Base-by-base conservation (phyloP, 2,329 filamentous ascomycete genomes). In the Myriosclerotinia duriaeana region DNA sequence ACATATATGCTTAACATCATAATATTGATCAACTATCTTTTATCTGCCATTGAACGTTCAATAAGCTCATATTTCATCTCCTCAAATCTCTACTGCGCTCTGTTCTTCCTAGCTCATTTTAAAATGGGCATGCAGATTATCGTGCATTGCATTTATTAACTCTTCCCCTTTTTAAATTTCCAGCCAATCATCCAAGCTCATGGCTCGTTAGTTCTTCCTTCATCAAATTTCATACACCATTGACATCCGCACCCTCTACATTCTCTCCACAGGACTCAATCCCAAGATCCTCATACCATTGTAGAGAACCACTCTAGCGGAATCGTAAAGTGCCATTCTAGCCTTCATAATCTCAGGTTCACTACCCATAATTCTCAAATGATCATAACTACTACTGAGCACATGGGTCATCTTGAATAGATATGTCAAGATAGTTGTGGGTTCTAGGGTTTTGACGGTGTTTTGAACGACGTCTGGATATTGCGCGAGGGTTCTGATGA, bases 351-450 rank as follows among this genome's bases (percentile, higher is more conserved):
- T 79, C 76, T 90, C 87, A 40, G 81, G 82, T 78, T 94, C 90
- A 69, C 87, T 90, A 64, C 91, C 90, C n/a, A 96, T 86, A 64
- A 95, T 91, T 75, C 90, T 87, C 69, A 96, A 82, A 68, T 91
- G 88, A 74, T 93, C 91, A 78, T 96, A 96, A 77, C 89, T 92
- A 65, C 86, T 89, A 80, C 89, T 92, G 65, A 96, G 79, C 36
- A 86, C 82, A 78, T 96, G 92, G 3, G 90, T 91, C 88, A 96
- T 90, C 84, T 91, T 92, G 83, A 94, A 95, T 54, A 95, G 82
- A 77, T 94, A 92, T 3, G 79, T 80, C 48, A 90, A 78, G 52
- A 90, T 81, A 0, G 87, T 89, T 1, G 86, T 85, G 0, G 89
- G 88, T 77, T 96, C 93, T 30, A 93, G 84, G 0, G 91, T 96